Evolutionary conservation across 2,329 filamentous ascomycete genomes (phyloP), one percentile per base, ranked within the genome.

Genomic region (Annulohypoxylon truncatum): DNA sequence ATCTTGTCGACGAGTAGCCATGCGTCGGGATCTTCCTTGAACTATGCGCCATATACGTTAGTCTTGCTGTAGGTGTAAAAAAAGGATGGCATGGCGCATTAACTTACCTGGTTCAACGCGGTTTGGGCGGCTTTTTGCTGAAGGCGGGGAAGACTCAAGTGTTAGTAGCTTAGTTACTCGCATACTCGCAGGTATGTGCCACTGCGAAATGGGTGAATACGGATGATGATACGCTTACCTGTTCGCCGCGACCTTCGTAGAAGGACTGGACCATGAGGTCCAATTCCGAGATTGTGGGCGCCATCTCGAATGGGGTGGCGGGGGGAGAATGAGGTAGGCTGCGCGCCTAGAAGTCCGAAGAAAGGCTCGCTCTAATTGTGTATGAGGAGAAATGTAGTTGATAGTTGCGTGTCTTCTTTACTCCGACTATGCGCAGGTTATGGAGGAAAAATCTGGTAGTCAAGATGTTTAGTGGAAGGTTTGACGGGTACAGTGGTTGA

Each of bases 1-100:
- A 99, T 97, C 83, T 97, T 94, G 79, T 97, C 96, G 75, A 98
- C 96, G 79, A 97, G 89, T 72, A 98, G 88, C 96, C 96, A 99
- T 65, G 96, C 91, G 83, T 99, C 96, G 63, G 95, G 94, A 77
- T 98, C 97, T 84, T 98, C 96, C 82, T 98, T 98, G 87, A 99
- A 99, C 93, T 98, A 68, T 46, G 51, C 66, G 69, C 58, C 18
- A 68, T 22, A 52, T 40, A 18, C 26, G 72, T 81, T 63, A 79
- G 73, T 66, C 57, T 68, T 72, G 60, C 38, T 47, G 31, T 48
- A 46, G 52, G 42, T 44, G 61, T 40, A 63, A 12, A 60, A 60
- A 59, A 24, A 24, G 22, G 38, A 24, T 35, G 50, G 53, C 50
- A 44, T 53, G 70, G 67, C 71, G 71, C 68, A 69, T 68, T 59